Evolutionary conservation across 768 basidiomycete genomes (phyloP), one percentile per base, ranked within the genome.

Genomic region (Psilocybe tampanensis): DNA sequence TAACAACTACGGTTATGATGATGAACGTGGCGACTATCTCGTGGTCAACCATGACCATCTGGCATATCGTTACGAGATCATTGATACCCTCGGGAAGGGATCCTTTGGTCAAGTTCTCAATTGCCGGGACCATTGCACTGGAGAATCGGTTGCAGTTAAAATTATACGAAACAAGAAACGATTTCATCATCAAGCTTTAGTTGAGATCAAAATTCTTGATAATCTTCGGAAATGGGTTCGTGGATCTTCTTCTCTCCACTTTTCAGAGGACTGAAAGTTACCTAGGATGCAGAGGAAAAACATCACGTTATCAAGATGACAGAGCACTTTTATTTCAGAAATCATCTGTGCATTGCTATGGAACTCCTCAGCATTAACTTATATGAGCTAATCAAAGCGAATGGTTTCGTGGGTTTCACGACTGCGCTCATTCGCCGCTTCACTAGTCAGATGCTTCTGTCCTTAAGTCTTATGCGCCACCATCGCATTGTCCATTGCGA

Each of bases 81-180:
- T 94, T 52, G 93, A 90, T 63, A 90, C 92, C 3, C 86, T 98
- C 39, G 97, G 97, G 45, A 98, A 98, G 74, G 97, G 97, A 39
- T 98, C 96, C 8, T 99, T 99, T 64, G 97, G 97, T 17, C 97
- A 98, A 69, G 97, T 99, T 13, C 73, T 98, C 18, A 89, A 92
- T 68, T 98, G 96, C 72, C 88, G 96, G 41, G 97, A 98, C 73
- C 93, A 98, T 69, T 87, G 86, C 66, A 94, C 95, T 12, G 97
- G 97, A 9, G 85, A 92, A 65, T 95, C 94, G n/a, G 93, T 98
- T 9, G 97, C 97, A 17, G 88, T 99, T 76, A 99, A 99, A 81
- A 98, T 99, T 60, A 98, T 99, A 65, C 87, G 97, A 39, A 98
- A 98, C 79, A 98, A 98, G 81, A 98, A 98, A 74, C 83, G 97